A percentile compares a stretch with the other conserved stretches of the same genome.
These are phyloP conservation scores for Nicotiana sylvestris DNA, from an alignment of 257 asterid genomes.

Conservation along the genomic window DNA sequence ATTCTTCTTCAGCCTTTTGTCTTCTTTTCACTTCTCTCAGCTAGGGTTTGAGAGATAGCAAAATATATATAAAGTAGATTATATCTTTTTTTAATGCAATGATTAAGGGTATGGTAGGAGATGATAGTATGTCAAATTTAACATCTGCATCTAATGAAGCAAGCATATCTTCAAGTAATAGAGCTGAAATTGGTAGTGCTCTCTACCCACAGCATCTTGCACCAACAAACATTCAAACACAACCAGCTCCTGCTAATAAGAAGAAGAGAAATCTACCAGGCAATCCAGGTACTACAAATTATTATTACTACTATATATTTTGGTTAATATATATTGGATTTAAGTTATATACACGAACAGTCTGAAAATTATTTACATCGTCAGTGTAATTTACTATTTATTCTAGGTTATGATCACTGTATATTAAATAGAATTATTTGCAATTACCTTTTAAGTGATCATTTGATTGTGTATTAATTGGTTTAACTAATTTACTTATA, in stretches of 20 bases:
- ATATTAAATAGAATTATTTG: background rate
- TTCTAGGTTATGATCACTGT: background rate
- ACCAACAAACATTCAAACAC: slow-evolving; percentile 23
- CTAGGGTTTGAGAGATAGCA: slow-evolving; percentile 5
- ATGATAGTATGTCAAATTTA: slow-evolving; percentile 59
- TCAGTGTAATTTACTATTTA: background rate
- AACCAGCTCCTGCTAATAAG: slow-evolving; percentile 35
- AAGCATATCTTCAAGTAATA: slow-evolving; percentile 47
- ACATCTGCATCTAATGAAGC: slow-evolving; percentile 71
- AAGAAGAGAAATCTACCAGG: slow-evolving; percentile 73
- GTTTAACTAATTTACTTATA: background rate
- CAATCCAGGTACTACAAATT: slow-evolving; percentile 48
- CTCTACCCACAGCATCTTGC: slow-evolving; percentile 12
- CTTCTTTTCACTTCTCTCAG: slow-evolving; percentile 15
- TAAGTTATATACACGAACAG: background rate
- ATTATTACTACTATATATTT: background rate
- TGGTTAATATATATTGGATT: background rate
- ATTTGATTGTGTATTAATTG: background rate
- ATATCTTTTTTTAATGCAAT: background rate
- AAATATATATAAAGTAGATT: background rate
- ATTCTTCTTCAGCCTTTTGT: slow-evolving; percentile 25
- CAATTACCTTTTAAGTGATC: background rate
- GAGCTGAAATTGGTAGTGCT: slow-evolving; percentile 32
- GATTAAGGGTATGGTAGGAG: slow-evolving; percentile 31
- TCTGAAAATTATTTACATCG: background rate